Base-by-base conservation (phyloP, 2,329 filamentous ascomycete species). In the Grosmannia huntii region DNA sequence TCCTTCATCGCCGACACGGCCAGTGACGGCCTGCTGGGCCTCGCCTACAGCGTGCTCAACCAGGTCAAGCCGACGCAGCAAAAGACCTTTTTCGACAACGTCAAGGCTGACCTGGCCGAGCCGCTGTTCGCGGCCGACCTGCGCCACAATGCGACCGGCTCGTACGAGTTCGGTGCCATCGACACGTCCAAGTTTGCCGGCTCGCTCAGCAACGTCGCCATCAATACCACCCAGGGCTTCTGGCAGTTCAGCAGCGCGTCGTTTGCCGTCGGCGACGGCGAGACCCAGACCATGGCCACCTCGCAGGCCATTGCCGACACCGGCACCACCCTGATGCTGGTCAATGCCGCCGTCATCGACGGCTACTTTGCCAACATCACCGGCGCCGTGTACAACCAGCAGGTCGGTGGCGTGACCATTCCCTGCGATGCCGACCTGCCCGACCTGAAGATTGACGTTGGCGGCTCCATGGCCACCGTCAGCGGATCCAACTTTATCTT, bases 151-250 rank as follows among this genome's bases (percentile, higher is more conserved):
- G 74, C 75, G 19, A 72, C 75, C 2, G 87, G 87, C 52, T 77
- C 79, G 33, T 91, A 89, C 71, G 84, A 89, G 66, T 91, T 91
- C 65, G 88, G 88, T 60, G 77, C 70, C 64, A 83, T 91, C 65
- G 85, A 91, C 67, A 67, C 65, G 1, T 72, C 72, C 58, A 83
- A 87, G 64, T 87, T 86, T 68, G 74, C 69, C 2, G 87, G 86
- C 38, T 65, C 76, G 4, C 77, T 91, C 65, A 70, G 76, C 25
- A 89, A 83, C 67, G 75, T 83, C 23, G 73, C 78, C 11, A 76
- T 89, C 61, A 80, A 88, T 66, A 76, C 75, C 21, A 76, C 75
- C 12, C 71, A 75, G 36, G 87, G 86, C 10, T 89, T 85, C 74
- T 90, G 87, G 87, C 75, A 85, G 66, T 82, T 89, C 66, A 66